phyloP scores from a whole-genome alignment of 23 red algal species.

The Gracilaria caudata region DNA sequence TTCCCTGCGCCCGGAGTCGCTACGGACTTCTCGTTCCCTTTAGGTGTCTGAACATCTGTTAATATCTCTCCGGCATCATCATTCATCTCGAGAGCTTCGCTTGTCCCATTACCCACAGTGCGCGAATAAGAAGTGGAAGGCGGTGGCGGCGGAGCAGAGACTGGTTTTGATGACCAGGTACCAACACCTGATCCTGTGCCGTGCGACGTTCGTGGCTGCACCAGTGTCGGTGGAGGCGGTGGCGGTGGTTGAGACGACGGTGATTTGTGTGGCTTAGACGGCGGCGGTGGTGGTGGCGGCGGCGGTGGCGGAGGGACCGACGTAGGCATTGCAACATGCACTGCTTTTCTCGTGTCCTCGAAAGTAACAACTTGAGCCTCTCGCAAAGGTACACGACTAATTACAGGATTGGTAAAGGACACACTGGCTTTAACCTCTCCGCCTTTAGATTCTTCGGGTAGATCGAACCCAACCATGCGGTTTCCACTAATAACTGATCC shows the following conservation, averaged over 20 bases:
- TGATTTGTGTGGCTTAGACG: background rate
- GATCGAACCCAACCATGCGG: constrained; percentile 10
- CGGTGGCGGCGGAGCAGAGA: constrained; percentile 29
- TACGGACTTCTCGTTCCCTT: background rate
- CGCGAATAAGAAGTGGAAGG: constrained; percentile 1
- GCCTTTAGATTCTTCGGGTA: background rate
- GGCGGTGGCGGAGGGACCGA: background rate
- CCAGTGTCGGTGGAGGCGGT: constrained; percentile 27
- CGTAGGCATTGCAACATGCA: background rate
- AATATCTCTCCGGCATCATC: background rate
- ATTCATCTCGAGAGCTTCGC: background rate
- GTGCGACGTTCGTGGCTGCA: background rate
- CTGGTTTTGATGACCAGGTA: background rate
- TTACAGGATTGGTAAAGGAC: background rate
- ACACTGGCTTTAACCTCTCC: background rate
- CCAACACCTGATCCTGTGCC: background rate
- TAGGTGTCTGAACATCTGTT: background rate
- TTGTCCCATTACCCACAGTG: background rate
- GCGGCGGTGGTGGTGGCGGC: constrained; percentile 2
- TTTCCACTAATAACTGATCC: background rate
- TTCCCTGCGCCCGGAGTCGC: background rate
- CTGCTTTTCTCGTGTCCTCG: background rate
- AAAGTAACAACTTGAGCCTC: constrained; percentile 8
- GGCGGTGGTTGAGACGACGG: constrained; percentile 7
- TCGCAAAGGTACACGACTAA: background rate